These are phyloP conservation scores for Chlorella variabilis DNA, from an alignment of 163 green algal genomes.

Conservation along the genomic window DNA sequence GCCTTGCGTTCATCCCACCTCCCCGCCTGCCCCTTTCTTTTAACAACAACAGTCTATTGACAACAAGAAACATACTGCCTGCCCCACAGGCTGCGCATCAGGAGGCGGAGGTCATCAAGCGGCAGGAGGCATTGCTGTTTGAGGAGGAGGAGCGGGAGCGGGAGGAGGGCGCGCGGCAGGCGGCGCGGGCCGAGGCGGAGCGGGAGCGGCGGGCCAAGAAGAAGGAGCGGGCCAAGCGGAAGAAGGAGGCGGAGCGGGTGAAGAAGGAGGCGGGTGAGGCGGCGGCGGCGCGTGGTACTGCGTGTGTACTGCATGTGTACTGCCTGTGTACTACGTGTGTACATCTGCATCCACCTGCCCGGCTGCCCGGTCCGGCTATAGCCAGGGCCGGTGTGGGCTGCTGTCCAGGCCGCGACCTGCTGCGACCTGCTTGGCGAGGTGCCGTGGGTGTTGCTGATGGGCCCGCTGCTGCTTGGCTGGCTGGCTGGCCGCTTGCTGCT, in stretches of 20 bases:
- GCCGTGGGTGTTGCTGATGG: no score
- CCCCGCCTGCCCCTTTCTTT: no score
- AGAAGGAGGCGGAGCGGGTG: conserved; percentile 59
- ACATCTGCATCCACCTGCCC: neutral
- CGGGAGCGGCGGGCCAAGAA: conserved; percentile 66
- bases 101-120: conserved; percentile 86
- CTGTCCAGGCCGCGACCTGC: no score
- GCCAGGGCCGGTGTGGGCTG: no score
- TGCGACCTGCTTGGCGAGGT: no score
- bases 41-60: no score
- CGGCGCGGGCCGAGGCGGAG: conserved; percentile 60
- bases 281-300: neutral
- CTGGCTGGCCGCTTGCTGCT: neutral
- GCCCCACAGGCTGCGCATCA: conserved; percentile 74
- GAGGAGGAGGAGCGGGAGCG: conserved; percentile 87
- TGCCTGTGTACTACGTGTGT: neutral
- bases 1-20: no score
- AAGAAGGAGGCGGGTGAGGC: conserved; percentile 55
- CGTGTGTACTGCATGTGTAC: neutral
- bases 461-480: no score
- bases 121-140: conserved; percentile 91
- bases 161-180: conserved; percentile 60
- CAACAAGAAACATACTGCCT: no score
- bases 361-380: no score
- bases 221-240: conserved; percentile 56